phyloP scores from a whole-genome alignment of 2,329 filamentous ascomycete genomes.

The Pseudophaeomoniella oleicola region DNA sequence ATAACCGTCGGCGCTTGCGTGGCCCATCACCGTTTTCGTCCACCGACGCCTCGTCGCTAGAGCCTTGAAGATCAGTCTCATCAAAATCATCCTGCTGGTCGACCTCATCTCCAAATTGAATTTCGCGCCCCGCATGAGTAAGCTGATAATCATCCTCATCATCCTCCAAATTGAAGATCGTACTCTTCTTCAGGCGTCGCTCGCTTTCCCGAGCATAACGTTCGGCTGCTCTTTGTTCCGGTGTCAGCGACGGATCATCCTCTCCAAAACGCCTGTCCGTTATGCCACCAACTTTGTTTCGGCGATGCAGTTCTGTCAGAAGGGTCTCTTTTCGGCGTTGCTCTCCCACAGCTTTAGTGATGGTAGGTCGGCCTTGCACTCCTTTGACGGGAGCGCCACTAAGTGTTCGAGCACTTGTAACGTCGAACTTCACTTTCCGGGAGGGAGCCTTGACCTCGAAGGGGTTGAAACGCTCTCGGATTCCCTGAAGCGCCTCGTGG shows the following conservation, averaged over 20 bases:
- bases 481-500: conserved; percentile 63
- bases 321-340: conserved; percentile 71
- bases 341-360: conserved; percentile 75
- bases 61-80: conserved; percentile 30
- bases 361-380: conserved; percentile 59
- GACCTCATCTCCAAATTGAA: conserved; percentile 43
- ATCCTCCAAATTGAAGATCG: conserved; percentile 83
- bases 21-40: conserved; percentile 37
- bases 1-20: conserved; percentile 33
- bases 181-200: conserved; percentile 58
- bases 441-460: conserved; percentile 81
- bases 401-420: conserved; percentile 44
- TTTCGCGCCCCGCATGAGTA: conserved; percentile 68
- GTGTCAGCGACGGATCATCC: conserved; percentile 83
- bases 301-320: conserved; percentile 74
- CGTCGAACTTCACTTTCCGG: conserved; percentile 69
- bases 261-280: conserved; percentile 91
- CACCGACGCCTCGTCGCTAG: conserved; percentile 37
- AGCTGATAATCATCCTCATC: conserved; percentile 55
- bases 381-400: conserved; percentile 39
- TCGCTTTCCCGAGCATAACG: conserved; percentile 83
- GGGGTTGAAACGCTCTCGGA: conserved; percentile 93
- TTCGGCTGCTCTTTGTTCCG: conserved; percentile 83
- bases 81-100: conserved; percentile 58
- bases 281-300: conserved; percentile 85